Percentiles rank a stretch among this genome's conserved stretches.
Conservation (phyloP, 192 early-diverging fungal genomes). For the Coemansia sp. region DNA sequence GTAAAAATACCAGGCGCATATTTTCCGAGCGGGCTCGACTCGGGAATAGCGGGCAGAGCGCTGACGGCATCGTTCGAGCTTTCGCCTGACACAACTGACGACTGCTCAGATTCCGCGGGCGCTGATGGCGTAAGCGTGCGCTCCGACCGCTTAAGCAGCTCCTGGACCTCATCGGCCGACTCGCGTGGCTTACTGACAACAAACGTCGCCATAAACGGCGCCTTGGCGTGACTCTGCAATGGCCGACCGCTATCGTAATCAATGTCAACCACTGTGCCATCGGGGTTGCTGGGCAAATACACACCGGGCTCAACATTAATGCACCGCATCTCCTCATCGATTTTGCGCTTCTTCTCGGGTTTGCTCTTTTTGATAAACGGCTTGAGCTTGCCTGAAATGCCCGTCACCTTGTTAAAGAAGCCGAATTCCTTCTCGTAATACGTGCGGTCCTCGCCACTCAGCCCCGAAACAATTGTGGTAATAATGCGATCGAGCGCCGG, state of each 20-base stretch:
- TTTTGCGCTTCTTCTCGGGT: constrained; percentile 96
- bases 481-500: constrained; percentile 88
- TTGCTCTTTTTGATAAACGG: constrained; percentile 87
- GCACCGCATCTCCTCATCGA: constrained; percentile 96
- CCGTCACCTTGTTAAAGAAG: constrained; percentile 95
- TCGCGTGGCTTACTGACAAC: constrained; percentile 67
- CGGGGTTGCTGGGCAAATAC: constrained; percentile 96
- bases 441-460: constrained; percentile 83
- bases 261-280: constrained; percentile 91
- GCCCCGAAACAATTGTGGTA: constrained; percentile 66
- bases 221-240: constrained; percentile 96
- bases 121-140: constrained; percentile 38
- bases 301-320: constrained; percentile 95
- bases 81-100: neutral
- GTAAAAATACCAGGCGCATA: neutral
- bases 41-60: neutral
- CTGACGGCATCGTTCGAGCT: neutral
- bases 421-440: constrained; percentile 97
- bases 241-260: constrained; percentile 92
- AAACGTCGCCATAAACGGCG: constrained; percentile 99
- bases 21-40: neutral
- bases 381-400: constrained; percentile 97
- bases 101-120: neutral
- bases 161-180: constrained; percentile 62
- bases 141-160: constrained; percentile 44